A percentile compares a stretch with the other conserved stretches of the same genome.
These are phyloP conservation scores for Cryptosporidium tyzzeri DNA, from an alignment of 169 alveolate species.

Conservation along the genomic window DNA sequence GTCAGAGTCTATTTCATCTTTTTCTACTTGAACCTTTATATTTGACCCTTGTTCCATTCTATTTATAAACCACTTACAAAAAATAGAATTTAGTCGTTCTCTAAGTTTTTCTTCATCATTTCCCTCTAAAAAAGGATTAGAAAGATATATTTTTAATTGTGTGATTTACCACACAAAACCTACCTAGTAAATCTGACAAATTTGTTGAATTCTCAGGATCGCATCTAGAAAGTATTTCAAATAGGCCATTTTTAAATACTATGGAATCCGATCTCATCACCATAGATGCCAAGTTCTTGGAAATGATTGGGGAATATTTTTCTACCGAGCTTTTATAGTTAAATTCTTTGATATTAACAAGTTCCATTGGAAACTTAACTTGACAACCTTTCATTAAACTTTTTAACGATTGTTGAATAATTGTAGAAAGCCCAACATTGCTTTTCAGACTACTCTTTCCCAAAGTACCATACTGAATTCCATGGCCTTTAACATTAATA, in stretches of 20 bases:
- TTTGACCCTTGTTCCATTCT: conserved; percentile 5
- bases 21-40: not conserved
- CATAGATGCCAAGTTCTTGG: conserved; percentile 66
- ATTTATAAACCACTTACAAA: conserved; percentile 30
- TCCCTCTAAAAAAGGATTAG: conserved; percentile 11
- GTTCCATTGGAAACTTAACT: conserved; percentile 15
- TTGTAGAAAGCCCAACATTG: conserved; percentile 24
- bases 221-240: conserved; percentile 34
- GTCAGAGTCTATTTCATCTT: not conserved
- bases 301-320: conserved; percentile 47
- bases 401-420: conserved; percentile 37
- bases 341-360: conserved; percentile 48
- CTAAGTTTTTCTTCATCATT: conserved; percentile 32
- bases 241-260: conserved; percentile 40
- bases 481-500: conserved; percentile 60
- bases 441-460: conserved; percentile 57
- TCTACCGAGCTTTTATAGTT: conserved; percentile 15
- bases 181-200: conserved; percentile 7
- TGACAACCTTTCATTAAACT: conserved; percentile 18
- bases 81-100: not conserved
- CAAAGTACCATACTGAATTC: conserved; percentile 67
- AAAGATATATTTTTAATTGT: not conserved
- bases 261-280: conserved; percentile 65
- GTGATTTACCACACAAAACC: not conserved
- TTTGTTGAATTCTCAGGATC: conserved; percentile 40